Evolutionary conservation across 768 basidiomycete genomes (phyloP), one percentile per base, ranked within the genome.

Genomic region (Collybia sordida): DNA sequence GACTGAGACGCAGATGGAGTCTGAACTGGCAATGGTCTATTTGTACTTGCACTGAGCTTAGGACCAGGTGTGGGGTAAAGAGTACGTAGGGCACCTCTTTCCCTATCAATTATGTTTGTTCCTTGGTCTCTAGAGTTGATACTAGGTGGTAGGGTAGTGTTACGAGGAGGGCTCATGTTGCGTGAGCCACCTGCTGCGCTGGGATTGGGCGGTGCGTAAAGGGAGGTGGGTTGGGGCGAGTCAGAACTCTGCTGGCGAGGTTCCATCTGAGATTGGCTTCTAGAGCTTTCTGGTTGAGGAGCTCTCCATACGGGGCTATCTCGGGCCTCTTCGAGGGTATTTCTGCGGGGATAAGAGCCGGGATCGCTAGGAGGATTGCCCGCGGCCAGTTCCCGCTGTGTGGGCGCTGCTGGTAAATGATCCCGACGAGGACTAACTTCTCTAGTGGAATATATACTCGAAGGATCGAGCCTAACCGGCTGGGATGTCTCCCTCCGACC

Each of bases 321-420:
- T 17, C 36, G 31, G 15, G 23, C 2, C n/a, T 52, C 42, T 23
- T 52, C 50, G 6, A 48, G 46, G n/a, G 42, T 22, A n/a, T 31
- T 34, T 17, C 43, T 31, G 27, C 38, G 36, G 6, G 49, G 28
- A 31, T 45, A 22, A 21, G 38, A 23, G 15, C 41, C 28, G 14
- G 23, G 47, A 49, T 38, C 17, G 40, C 28, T 22, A 44, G 22
- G 39, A 15, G 52, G 42, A 35, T 17, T 38, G 6, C 12, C 31
- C 31, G 9, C 9, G 3, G 31, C 14, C 11, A 4, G 31, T 31
- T 31, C 31, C 9, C 31, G 5, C 11, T 31, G 19, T 11, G 34
- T 11, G 24, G 37, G 41, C 21, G 25, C 25, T 24, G 31, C 12
- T n/a, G 48, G 15, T 18, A 12, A 12, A 18, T 50, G 21, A 4